Percentiles rank a stretch among this genome's conserved stretches.
Conservation (phyloP, 169 alveolate genomes). For the Plasmodium fragile region DNA sequence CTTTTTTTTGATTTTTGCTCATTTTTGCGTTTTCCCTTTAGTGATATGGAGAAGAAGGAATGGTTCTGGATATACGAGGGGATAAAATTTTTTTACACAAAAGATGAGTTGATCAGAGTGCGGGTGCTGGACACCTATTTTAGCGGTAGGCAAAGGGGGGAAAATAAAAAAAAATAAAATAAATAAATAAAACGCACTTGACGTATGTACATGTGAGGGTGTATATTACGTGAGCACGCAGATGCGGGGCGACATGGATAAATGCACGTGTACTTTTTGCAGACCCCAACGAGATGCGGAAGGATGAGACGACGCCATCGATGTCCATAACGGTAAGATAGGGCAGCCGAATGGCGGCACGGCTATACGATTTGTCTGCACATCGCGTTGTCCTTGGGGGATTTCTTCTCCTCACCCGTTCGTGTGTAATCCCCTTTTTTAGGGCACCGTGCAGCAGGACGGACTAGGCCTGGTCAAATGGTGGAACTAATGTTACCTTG, state of each 20-base stretch:
- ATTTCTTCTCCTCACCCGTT: not conserved
- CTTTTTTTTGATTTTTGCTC: not conserved
- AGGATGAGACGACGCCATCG: constrained; percentile 54
- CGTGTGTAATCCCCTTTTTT: not conserved
- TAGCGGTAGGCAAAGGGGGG: constrained; percentile 25
- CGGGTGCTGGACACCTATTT: constrained; percentile 59
- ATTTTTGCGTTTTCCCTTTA: not conserved
- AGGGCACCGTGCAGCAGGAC: constrained; percentile 74
- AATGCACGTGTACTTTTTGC: not conserved
- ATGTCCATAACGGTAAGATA: constrained; percentile 72
- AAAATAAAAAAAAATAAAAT: not conserved
- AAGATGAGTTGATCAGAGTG: constrained; percentile 46
- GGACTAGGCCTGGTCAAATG: constrained; percentile 67
- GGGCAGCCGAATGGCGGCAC: not conserved
- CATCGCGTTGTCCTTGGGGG: not conserved
- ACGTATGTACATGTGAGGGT: not conserved
- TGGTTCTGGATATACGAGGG: constrained; percentile 72
- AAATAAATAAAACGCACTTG: not conserved
- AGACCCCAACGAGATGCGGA: constrained; percentile 59
- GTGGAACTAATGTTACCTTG: constrained; percentile 23
- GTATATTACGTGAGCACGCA: not conserved
- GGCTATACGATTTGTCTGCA: not conserved
- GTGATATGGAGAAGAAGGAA: constrained; percentile 55
- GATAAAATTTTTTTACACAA: constrained; percentile 55
- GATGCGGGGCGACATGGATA: not conserved